Base-by-base conservation (phyloP, 2,329 filamentous ascomycete species). In the Nothophoma quercina region DNA sequence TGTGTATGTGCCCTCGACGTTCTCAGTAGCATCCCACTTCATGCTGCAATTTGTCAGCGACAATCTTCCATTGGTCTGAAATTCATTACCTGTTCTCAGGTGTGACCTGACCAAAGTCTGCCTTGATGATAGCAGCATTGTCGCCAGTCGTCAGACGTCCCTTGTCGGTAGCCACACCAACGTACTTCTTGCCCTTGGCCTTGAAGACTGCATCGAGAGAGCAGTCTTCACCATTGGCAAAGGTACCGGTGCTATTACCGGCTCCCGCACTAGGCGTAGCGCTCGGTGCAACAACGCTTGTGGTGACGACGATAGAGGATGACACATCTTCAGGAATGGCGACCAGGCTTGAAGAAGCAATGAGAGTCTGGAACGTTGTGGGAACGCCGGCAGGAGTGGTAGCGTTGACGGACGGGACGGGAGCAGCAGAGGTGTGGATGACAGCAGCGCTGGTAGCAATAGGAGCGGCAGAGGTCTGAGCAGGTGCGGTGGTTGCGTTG, bases 111-210 rank as follows among this genome's bases (percentile, higher is more conserved):
- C 86, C 85, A 56, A 88, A 89, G 70, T 87, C 77, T 45, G 78
- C 75, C 56, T 81, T 79, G 70, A 89, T 83, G 79, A 51, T 78
- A 78, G n/a, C 79, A 78, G 39, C 44, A 52, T 81, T 83, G 58
- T 79, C 76, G 47, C 75, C 78, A 8, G 75, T 68, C 26, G 68
- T 75, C 4, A 89, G 79, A 9, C 75, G 78, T 55, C 75, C 75
- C 64, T 82, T 77, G 64, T 89, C 86, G 1, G 82, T 78, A 47
- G 77, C 79, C 12, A 80, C 81, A 58, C 87, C 88, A 48, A 82
- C 84, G 74, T 89, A 90, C 58, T 82, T 78, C 76, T 89, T 89
- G 56, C 86, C 86, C 63, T 83, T 81, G 51, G 81, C 80, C 67
- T 83, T 82, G 74, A 88, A 68, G 12, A 70, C 68, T 66, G 87